Conservation (phyloP, 192 early-diverging fungal species). For the Rhizophagus prolifer region DNA sequence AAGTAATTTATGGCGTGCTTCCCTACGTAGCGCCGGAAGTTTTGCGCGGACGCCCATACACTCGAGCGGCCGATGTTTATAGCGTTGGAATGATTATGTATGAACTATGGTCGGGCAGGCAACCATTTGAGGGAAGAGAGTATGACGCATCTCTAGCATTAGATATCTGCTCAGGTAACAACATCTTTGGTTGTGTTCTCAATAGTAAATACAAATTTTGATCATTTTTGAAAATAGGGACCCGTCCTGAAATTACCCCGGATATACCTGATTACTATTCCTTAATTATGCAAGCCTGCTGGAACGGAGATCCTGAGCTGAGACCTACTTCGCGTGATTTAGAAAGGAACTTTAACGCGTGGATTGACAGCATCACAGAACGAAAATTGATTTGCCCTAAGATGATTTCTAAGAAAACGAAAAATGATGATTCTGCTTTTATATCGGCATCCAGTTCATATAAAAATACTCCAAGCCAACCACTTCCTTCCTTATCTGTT, state of each 20-base stretch:
- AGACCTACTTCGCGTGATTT: neutral
- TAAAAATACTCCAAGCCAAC: too few species aligned
- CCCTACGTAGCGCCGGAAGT: slow-evolving; percentile 13
- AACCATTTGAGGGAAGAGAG: neutral
- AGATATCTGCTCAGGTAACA: slow-evolving; percentile 2
- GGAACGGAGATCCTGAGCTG: neutral
- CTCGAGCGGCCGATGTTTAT: slow-evolving; percentile 6
- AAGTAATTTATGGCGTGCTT: neutral
- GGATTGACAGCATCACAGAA: too few species aligned
- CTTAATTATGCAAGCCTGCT: neutral
- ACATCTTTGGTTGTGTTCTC: too few species aligned
- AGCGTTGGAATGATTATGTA: slow-evolving; percentile 15
- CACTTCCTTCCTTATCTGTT: too few species aligned
- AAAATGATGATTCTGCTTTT: too few species aligned
- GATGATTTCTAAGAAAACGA: too few species aligned
- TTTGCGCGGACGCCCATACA: neutral
- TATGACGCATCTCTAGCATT: neutral
- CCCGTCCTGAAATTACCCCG: neutral
- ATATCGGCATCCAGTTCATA: too few species aligned
- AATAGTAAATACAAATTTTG: too few species aligned
- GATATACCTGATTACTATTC: slow-evolving; percentile 5
- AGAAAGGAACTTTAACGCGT: neutral
- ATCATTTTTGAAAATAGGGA: neutral
- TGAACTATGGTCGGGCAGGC: neutral
- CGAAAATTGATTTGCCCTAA: too few species aligned